Evolutionary conservation across 805 yeast genomes (phyloP).

Genomic region (Ogataea trehaloabstinens): DNA sequence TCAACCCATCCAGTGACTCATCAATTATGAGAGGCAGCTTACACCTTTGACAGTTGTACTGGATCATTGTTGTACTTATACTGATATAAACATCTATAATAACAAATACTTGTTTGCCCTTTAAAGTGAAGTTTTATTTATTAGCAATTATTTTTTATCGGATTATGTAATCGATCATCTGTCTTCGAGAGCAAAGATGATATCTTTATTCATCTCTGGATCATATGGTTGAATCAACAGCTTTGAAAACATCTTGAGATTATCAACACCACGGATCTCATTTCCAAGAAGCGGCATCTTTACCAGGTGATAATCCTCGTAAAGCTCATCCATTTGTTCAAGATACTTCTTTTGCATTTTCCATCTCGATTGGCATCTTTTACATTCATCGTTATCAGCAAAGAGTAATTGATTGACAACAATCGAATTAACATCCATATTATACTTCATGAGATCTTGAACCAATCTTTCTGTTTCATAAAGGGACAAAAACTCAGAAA

Average conservation of each 20-base stretch:
- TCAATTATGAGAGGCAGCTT: slow-evolving; percentile 56
- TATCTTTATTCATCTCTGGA: slow-evolving; percentile 55
- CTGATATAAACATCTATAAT: no score
- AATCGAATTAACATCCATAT: slow-evolving; percentile 95
- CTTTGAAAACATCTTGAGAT: slow-evolving; percentile 78
- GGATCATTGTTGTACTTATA: slow-evolving; percentile 22
- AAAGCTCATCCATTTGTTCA: slow-evolving; percentile 92
- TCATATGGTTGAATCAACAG: slow-evolving; percentile 77
- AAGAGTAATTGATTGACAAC: slow-evolving; percentile 91
- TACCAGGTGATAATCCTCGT: slow-evolving; percentile 95
- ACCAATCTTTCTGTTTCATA: slow-evolving; percentile 98
- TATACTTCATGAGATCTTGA: slow-evolving; percentile 91
- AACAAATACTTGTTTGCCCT: slow-evolving; percentile 2
- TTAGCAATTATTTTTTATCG: background rate
- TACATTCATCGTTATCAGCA: slow-evolving; percentile 81
- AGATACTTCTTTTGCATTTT: slow-evolving; percentile 94
- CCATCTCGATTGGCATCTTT: slow-evolving; percentile 89
- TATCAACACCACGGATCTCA: slow-evolving; percentile 91
- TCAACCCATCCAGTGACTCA: slow-evolving; percentile 49
- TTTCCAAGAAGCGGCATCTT: slow-evolving; percentile 93
- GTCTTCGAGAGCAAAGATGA: slow-evolving; percentile 56
- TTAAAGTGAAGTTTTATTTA: background rate
- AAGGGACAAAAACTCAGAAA: slow-evolving; percentile 91
- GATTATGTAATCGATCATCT: slow-evolving; percentile 22
- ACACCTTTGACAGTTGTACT: slow-evolving; percentile 58